Conservation (phyloP, 257 asterid species). For the Linaria vulgaris region DNA sequence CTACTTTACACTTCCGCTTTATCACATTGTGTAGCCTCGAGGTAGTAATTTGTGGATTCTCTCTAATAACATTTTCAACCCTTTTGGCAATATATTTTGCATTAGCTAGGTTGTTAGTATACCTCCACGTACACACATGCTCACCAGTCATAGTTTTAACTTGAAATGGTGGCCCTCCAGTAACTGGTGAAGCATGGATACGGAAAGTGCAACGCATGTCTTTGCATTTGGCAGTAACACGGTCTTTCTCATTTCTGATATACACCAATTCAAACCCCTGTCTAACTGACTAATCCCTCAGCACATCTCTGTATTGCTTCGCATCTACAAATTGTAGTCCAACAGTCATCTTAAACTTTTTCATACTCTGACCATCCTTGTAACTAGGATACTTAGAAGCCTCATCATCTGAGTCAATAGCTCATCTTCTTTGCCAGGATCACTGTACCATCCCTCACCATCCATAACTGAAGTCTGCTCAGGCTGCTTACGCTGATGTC, state of each 20-base stretch:
- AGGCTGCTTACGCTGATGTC: too few species aligned
- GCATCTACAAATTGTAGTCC: background rate
- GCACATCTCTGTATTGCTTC: background rate
- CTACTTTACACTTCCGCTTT: background rate
- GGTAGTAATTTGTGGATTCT: background rate
- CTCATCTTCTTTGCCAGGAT: too few species aligned
- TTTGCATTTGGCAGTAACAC: constrained; percentile 2
- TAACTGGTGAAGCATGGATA: background rate
- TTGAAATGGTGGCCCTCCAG: background rate
- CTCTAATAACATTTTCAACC: background rate
- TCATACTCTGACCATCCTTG: background rate
- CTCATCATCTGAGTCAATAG: too few species aligned
- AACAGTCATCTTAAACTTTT: background rate
- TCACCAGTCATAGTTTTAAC: background rate
- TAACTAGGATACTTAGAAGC: background rate
- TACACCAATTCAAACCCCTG: background rate
- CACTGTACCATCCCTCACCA: too few species aligned
- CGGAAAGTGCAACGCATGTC: background rate
- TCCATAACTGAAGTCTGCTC: too few species aligned
- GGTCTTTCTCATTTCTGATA: background rate
- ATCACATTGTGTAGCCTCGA: background rate
- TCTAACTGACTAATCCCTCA: constrained; percentile 1
- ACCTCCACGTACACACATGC: background rate
- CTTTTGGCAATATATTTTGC: background rate
- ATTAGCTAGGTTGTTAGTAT: background rate